phyloP scores from a whole-genome alignment of 2,329 filamentous ascomycete genomes.

The Madurella fahalii region DNA sequence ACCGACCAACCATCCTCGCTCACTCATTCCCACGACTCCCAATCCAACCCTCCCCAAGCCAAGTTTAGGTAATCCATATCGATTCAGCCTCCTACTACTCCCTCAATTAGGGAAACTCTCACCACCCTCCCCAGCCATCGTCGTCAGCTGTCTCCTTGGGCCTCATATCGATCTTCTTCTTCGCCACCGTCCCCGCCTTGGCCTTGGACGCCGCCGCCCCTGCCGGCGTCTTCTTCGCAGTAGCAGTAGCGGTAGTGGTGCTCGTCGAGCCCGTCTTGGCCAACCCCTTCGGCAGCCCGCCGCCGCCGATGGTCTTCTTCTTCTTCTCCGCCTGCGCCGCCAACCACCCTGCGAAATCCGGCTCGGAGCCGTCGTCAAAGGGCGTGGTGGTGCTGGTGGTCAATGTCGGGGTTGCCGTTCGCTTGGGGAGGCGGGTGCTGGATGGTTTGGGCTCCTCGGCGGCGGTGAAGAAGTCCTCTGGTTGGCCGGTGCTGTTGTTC shows the following conservation, averaged over 20 bases:
- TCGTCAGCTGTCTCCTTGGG: conserved; percentile 57
- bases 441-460: not conserved
- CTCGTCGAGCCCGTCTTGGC: conserved; percentile 48
- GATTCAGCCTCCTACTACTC: too few species aligned
- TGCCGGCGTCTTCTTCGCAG: conserved; percentile 34
- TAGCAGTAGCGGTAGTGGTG: conserved; percentile 12
- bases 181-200: conserved; percentile 2
- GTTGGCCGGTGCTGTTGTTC: conserved; percentile 32
- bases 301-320: not conserved
- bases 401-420: not conserved
- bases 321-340: conserved; percentile 75
- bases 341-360: conserved; percentile 93
- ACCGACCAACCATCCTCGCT: too few species aligned
- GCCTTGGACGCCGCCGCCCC: conserved; percentile 28
- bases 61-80: too few species aligned
- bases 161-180: conserved; percentile 57
- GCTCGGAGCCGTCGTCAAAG: conserved; percentile 81
- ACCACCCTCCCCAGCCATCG: conserved; percentile 65
- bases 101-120: conserved; percentile 13
- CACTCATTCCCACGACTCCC: too few species aligned
- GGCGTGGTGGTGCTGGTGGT: conserved; percentile 38
- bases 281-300: conserved; percentile 75
- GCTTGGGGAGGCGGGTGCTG: not conserved
- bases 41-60: too few species aligned
- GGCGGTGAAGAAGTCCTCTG: conserved; percentile 18